A percentile compares a stretch with the other conserved stretches of the same genome.
phyloP scores from a whole-genome alignment of 495 filamentous ascomycete genomes.

The Daldinia loculata region DNA sequence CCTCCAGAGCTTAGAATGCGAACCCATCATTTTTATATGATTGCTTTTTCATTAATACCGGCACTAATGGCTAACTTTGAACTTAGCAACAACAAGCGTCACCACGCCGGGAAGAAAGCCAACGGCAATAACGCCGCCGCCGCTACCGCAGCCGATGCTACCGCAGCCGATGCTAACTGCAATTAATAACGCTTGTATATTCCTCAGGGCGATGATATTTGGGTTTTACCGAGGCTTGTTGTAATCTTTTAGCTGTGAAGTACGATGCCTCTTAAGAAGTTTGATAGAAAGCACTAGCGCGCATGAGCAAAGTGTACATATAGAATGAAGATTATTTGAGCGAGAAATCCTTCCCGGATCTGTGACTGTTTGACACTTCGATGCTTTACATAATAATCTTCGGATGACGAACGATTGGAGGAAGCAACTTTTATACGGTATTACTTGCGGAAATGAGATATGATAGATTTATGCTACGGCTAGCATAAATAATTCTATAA shows the following conservation, averaged over 20 bases:
- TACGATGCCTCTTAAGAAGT: conserved; percentile 2
- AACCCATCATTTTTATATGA: background rate
- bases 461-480: background rate
- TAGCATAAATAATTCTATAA: background rate
- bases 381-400: background rate
- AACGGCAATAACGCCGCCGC: conserved; percentile 17
- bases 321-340: conserved; percentile 33
- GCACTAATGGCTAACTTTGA: conserved; percentile 9
- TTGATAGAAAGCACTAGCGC: conserved; percentile 24
- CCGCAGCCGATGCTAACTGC: conserved; percentile 24
- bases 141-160: conserved; percentile 8
- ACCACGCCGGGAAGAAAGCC: conserved; percentile 37
- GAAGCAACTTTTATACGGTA: too few relatives aligned
- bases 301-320: conserved; percentile 27
- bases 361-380: background rate
- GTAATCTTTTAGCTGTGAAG: conserved; percentile 5
- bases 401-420: background rate
- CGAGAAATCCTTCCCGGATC: background rate
- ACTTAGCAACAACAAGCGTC: conserved; percentile 39
- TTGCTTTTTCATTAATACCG: background rate
- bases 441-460: background rate
- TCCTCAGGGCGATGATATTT: background rate
- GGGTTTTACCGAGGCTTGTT: background rate
- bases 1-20: background rate
- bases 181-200: conserved; percentile 12